These are phyloP conservation scores for Juglanconis oblonga DNA, from an alignment of 2,329 filamentous ascomycete species.

Conservation along the genomic window DNA sequence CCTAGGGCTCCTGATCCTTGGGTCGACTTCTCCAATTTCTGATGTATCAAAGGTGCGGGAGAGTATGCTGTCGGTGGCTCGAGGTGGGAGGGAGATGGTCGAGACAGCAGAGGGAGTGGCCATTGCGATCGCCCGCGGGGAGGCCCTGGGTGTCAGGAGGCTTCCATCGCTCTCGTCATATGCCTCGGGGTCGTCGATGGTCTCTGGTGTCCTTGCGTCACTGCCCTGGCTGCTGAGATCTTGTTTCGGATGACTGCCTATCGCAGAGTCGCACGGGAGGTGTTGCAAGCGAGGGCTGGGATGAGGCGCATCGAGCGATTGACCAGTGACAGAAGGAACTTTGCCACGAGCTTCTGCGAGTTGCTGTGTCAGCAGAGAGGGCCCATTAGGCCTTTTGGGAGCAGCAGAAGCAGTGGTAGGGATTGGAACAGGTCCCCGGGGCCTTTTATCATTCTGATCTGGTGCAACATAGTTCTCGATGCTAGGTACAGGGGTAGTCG, in stretches of 20 bases:
- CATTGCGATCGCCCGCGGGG: constrained; percentile 28
- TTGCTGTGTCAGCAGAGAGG: constrained; percentile 56
- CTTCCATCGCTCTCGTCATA: constrained; percentile 31
- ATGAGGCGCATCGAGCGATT: constrained; percentile 12
- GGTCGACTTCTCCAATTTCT: constrained; percentile 31
- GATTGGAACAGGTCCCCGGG: constrained; percentile 13
- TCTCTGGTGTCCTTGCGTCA: constrained; percentile 20
- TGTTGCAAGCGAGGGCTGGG: constrained; percentile 15
- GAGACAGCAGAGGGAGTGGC: constrained; percentile 15
- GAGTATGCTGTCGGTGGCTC: constrained; percentile 6
- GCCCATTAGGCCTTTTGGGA: constrained; percentile 44
- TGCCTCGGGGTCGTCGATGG: constrained; percentile 20
- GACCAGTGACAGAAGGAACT: constrained; percentile 22
- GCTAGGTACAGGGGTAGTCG: constrained; percentile 18
- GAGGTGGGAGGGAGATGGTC: constrained; percentile 17
- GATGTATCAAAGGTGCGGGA: constrained; percentile 26
- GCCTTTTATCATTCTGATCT: constrained; percentile 19
- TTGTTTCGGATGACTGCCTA: constrained; percentile 17
- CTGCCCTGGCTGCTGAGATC: constrained; percentile 5
- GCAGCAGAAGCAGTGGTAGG: constrained; percentile 28
- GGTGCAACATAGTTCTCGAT: constrained; percentile 18
- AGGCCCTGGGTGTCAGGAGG: constrained; percentile 34
- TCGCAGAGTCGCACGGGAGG: constrained; percentile 8
- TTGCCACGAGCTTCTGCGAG: constrained; percentile 58
- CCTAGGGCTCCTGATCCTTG: constrained; percentile 32